A percentile compares a stretch with the other conserved stretches of the same genome.
Conservation (phyloP, 352 stramenopile genomes). For the Phytophthora uliginosa region DNA sequence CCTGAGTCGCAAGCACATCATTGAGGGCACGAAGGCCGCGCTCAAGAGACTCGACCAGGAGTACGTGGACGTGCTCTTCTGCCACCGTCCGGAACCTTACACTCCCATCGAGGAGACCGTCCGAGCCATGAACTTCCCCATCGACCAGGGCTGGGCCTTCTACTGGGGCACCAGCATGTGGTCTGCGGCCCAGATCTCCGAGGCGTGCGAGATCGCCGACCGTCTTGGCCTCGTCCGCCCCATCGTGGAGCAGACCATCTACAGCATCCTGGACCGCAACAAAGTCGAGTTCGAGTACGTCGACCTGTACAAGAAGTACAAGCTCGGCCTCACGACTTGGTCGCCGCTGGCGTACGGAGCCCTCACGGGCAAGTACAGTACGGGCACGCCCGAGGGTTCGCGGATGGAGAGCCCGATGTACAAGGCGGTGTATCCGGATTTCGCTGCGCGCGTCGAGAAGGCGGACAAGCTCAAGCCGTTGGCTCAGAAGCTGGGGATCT, state of each 20-base stretch:
- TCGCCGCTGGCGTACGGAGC: constrained; percentile 37
- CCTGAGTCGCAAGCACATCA: constrained; percentile 23
- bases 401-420: constrained; percentile 50
- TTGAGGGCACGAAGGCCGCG: constrained; percentile 55
- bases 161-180: constrained; percentile 38
- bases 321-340: constrained; percentile 3
- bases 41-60: constrained; percentile 50
- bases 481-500: constrained; percentile 39
- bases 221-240: constrained; percentile 42
- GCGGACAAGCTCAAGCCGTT: constrained; percentile 47
- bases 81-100: constrained; percentile 40
- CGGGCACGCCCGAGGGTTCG: constrained; percentile 56
- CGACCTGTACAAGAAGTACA: constrained; percentile 63
- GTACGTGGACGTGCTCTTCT: constrained; percentile 61
- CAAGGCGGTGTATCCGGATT: constrained; percentile 34
- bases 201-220: constrained; percentile 58
- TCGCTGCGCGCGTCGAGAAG: constrained; percentile 36
- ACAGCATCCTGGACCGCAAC: constrained; percentile 61
- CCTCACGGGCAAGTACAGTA: constrained; percentile 81
- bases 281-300: constrained; percentile 30
- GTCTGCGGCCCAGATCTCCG: constrained; percentile 48
- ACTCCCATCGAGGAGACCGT: constrained; percentile 26
- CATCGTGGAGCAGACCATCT: constrained; percentile 58
- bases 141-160: too few relatives aligned
- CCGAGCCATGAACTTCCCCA: too few relatives aligned